These are phyloP conservation scores for Graphium sp. DNA, from an alignment of 2,329 filamentous ascomycete genomes.

Conservation along the genomic window DNA sequence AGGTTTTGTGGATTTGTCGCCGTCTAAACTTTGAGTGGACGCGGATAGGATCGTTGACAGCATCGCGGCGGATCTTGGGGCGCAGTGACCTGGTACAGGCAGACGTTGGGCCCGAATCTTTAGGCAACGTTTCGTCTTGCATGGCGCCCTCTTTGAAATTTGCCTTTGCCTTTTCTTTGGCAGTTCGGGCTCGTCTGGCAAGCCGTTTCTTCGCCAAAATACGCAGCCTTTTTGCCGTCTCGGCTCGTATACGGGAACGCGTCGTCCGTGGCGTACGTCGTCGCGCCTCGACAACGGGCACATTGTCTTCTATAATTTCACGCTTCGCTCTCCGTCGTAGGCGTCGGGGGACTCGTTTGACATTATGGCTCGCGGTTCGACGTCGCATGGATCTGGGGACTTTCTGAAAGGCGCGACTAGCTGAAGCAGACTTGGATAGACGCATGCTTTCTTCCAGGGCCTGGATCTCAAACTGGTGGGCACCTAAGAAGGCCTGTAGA, in stretches of 20 bases:
- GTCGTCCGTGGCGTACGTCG: conserved; percentile 43
- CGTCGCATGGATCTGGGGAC: conserved; percentile 73
- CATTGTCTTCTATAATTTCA: conserved; percentile 83
- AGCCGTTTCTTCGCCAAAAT: conserved; percentile 40
- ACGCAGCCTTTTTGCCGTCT: conserved; percentile 58
- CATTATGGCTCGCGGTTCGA: conserved; percentile 88
- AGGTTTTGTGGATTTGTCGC: conserved; percentile 76
- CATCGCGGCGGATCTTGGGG: conserved; percentile 55
- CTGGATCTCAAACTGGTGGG: conserved; percentile 78
- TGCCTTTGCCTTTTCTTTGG: conserved; percentile 13
- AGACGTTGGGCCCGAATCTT: conserved; percentile 1
- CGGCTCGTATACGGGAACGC: conserved; percentile 47
- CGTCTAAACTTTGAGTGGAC: conserved; percentile 59
- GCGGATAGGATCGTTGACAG: conserved; percentile 40
- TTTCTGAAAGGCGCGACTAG: conserved; percentile 72
- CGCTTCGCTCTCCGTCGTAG: conserved; percentile 50
- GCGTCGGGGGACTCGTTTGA: conserved; percentile 69
- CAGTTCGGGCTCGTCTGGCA: conserved; percentile 16
- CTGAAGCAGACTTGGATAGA: conserved; percentile 43
- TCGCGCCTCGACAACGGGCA: conserved; percentile 55
- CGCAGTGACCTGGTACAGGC: conserved; percentile 20
- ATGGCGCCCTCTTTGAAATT: conserved; percentile 3
- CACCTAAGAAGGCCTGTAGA: conserved; percentile 66
- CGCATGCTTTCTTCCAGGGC: conserved; percentile 72
- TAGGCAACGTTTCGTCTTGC: conserved; percentile 5